Evolutionary conservation across 2,329 filamentous ascomycete species (phyloP).

Genomic region (Arthroderma sp.): DNA sequence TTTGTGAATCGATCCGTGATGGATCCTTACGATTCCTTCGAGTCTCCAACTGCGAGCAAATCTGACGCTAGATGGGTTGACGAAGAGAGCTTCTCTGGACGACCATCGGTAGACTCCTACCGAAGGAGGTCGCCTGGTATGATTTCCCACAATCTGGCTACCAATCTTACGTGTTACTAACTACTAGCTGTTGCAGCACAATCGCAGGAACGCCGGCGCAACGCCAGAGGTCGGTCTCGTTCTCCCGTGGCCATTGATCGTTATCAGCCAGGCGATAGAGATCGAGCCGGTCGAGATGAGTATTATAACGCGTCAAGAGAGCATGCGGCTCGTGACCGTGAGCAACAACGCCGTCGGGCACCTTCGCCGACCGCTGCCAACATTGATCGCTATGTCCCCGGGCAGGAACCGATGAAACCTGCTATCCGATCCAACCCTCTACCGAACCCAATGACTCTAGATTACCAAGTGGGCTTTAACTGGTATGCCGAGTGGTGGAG

Average conservation of each 20-base stretch:
- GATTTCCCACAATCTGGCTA: conserved; percentile 7
- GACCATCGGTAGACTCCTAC: conserved; percentile 27
- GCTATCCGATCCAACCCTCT: conserved; percentile 43
- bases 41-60: conserved; percentile 19
- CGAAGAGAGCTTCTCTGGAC: conserved; percentile 25
- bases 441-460: conserved; percentile 48
- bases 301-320: conserved; percentile 37
- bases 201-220: conserved; percentile 32
- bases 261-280: conserved; percentile 44
- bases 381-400: conserved; percentile 54
- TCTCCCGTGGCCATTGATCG: conserved; percentile 51
- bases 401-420: conserved; percentile 43
- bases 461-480: conserved; percentile 55
- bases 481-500: conserved; percentile 59
- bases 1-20: conserved; percentile 16
- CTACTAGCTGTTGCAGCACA: conserved; percentile 9
- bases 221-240: conserved; percentile 41
- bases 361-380: conserved; percentile 45
- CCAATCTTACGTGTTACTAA: conserved; percentile 1
- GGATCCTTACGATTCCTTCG: conserved; percentile 36
- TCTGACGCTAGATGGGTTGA: conserved; percentile 25
- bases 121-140: conserved; percentile 36
- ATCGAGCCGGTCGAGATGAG: conserved; percentile 42
- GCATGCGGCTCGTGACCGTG: conserved; percentile 37
- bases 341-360: conserved; percentile 40